Base-by-base conservation (phyloP, 768 basidiomycete genomes). In the Boletus subparvulus region DNA sequence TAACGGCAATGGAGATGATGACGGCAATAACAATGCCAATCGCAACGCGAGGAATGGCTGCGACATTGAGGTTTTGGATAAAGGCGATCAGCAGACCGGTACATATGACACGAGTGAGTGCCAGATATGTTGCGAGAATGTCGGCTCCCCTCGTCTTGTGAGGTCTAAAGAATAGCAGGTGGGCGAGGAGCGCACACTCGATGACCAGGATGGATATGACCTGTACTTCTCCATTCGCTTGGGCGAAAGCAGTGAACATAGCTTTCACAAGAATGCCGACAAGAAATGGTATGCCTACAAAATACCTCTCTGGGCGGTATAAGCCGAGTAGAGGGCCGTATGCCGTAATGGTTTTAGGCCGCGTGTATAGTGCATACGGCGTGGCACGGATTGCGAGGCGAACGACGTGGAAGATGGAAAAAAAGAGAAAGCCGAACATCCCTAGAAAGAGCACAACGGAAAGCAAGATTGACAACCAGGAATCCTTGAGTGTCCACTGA, bases 401-500 rank as follows among this genome's bases (percentile, higher is more conserved):
- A 58, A 86, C 59, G 39, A 83, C 76, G 55, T 77, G 66, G 67
- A 83, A 70, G 52, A 77, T 66, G 2, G 83, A 77, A 60, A 81
- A 78, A 24, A 76, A 63, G 41, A 93, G 74, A 56, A 78, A 65
- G 11, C 75, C 72, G 33, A 80, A 44, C 33, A 90, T 71, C 45
- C 70, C 73, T 45, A 90, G 64, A 68, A 94, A 75, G 12, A 80
- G 70, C 55, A 95, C 65, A 56, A 88, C 87, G 3, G 94, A 90
- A 40, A 98, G 78, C 36, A 96, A 75, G 62, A 86, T 80, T 0
- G 93, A 82, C 3, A 96, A 78, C 87, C 92, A 93, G 0, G 94
- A 94, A 72, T 98, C 94, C 56, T 83, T 75, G 59, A 94, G 77
- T 1, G 90, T 91, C 92, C 94, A 98, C 70, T 98, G 94, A 70